Evolutionary conservation across 1,139 yeast species (phyloP).

Genomic region (Nakaseomyces uthaithaninus): DNA sequence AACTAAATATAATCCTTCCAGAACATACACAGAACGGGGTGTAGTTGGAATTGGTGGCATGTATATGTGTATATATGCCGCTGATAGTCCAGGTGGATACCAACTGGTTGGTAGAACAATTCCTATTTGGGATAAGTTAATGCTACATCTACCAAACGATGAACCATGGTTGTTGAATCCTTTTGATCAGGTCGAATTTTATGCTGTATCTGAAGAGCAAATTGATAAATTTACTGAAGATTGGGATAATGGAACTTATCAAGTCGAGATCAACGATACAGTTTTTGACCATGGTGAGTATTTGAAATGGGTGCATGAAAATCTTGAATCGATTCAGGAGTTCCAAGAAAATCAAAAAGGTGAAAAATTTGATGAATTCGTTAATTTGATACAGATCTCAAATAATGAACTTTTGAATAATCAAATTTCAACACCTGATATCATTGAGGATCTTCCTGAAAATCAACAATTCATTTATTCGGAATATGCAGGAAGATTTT

Average conservation of each 20-base stretch:
- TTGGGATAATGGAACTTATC: conserved; percentile 72
- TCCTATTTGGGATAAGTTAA: conserved; percentile 94
- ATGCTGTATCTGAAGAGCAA: conserved; percentile 80
- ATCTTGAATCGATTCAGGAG: conserved; percentile 61
- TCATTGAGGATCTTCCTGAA: conserved; percentile 50
- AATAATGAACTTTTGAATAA: conserved; percentile 61
- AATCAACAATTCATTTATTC: conserved; percentile 80
- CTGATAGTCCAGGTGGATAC: conserved; percentile 98
- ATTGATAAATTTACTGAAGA: conserved; percentile 64
- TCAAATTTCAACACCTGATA: conserved; percentile 34
- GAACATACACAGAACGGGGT: conserved; percentile 94
- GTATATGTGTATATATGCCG: conserved; percentile 97
- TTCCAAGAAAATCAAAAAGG: conserved; percentile 65
- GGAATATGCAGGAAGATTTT: conserved; percentile 91
- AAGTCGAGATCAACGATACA: conserved; percentile 64
- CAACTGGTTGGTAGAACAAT: conserved; percentile 93
- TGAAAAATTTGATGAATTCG: conserved; percentile 77
- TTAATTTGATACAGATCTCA: conserved; percentile 70
- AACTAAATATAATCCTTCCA: conserved; percentile 89
- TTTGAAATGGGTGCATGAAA: conserved; percentile 65
- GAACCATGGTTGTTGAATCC: conserved; percentile 78
- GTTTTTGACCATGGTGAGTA: conserved; percentile 79
- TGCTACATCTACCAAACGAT: conserved; percentile 56
- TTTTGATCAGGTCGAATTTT: conserved; percentile 90
- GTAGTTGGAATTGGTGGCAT: conserved; percentile 97